Percentiles rank a stretch among this genome's conserved stretches.
Conservation (phyloP, 176 grass and related monocot genomes). For the Ampelocalamus luodianensis region DNA sequence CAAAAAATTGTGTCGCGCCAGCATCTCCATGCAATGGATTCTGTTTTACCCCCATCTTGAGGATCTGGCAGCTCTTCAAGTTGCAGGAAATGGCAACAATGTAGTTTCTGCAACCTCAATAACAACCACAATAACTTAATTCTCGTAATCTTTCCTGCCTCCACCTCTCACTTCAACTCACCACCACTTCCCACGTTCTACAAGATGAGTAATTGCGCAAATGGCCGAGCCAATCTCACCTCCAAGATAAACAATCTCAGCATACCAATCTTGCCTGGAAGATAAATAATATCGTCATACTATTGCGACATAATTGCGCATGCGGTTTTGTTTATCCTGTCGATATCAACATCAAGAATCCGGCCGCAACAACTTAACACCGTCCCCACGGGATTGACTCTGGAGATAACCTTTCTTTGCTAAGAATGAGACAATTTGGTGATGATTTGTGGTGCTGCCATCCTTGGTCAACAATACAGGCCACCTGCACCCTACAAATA, state of each 20-base stretch:
- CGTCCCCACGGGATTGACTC: conserved; percentile 51
- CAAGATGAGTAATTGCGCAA: conserved; percentile 44
- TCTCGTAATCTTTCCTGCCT: conserved; percentile 23
- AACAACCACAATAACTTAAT: conserved; percentile 35
- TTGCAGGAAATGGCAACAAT: conserved; percentile 43
- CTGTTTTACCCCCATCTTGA: conserved; percentile 27
- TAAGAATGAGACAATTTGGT: conserved; percentile 41
- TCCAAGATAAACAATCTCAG: conserved; percentile 45
- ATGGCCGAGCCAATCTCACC: conserved; percentile 33
- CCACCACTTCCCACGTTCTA: conserved; percentile 74
- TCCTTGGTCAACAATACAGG: conserved; percentile 51
- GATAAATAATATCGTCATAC: conserved; percentile 47
- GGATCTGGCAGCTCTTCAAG: conserved; percentile 51
- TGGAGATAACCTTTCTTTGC: conserved; percentile 37
- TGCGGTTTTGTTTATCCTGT: conserved; percentile 54
- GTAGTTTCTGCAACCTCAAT: conserved; percentile 52
- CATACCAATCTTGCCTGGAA: conserved; percentile 32
- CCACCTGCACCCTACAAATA: conserved; percentile 58
- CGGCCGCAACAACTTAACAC: conserved; percentile 43
- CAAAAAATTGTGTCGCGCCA: not conserved
- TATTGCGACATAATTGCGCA: conserved; percentile 48
- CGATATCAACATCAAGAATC: conserved; percentile 56
- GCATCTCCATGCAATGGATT: conserved; percentile 30
- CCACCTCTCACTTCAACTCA: conserved; percentile 38
- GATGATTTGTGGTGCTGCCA: conserved; percentile 39